Evolutionary conservation across 1,139 yeast genomes (phyloP), one percentile per base, ranked within the genome.

Genomic region (Scheffersomyces cryptocercus): DNA sequence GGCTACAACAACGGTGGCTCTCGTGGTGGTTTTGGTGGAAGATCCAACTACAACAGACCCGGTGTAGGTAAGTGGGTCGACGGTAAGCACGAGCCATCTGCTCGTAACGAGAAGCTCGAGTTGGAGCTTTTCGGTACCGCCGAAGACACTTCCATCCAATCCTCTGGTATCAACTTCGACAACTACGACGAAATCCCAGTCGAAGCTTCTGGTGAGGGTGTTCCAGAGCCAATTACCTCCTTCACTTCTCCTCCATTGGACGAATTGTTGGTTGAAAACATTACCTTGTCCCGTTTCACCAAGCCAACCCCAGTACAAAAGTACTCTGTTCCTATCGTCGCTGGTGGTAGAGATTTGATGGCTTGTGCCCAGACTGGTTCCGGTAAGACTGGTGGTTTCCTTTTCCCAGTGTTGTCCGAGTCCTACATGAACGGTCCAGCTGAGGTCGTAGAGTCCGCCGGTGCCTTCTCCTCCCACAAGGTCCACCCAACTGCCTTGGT

Each of bases 321-420:
- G 73, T 93, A 93, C 78, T 93, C 99, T 40, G 89, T 93, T 55
- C 99, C 99, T 53, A 93, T 95, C 60, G 96, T 95, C 55, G 90
- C 96, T 48, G 84, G 77, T 43, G 96, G 96, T 60, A 85, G 99
- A 76, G 99, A 93, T 73, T 84, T 93, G 74, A 93, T 93, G 99
- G 99, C 99, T 37, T 93, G 99, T 84, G 99, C 99, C 52, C 99
- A 93, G 78, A 93, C 99, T 59, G 98, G 95, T 88, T 91, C 98
- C 46, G 99, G 99, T 82, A 93, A 93, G 78, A 93, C 99, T 65
- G 98, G 99, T 79, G 99, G 99, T 55, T 93, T 93, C 81, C 79
- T 93, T 65, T 93, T 93, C 88, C 99, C 99, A 54, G 96, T 95
- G 47, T 80, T 93, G 58, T 87, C 96, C 38, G 93, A 91, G 73